Evolutionary conservation across 2,329 filamentous ascomycete genomes (phyloP).

Genomic region (Bimuria novae-zelandiae): DNA sequence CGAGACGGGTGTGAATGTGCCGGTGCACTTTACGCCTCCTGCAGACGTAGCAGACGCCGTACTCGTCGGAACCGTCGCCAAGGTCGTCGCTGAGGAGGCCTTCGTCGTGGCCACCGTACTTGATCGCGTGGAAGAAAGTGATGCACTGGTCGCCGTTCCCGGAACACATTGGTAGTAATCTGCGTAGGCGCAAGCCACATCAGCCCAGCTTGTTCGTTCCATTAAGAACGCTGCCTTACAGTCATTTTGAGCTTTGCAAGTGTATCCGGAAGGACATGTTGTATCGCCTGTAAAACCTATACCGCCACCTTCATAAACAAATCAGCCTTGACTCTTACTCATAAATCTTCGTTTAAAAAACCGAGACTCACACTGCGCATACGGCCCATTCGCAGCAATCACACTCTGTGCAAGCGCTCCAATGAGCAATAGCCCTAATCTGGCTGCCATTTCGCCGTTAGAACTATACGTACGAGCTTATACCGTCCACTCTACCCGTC

Average conservation of each 20-base stretch:
- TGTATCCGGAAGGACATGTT: constrained; percentile 13
- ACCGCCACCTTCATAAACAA: constrained; percentile 18
- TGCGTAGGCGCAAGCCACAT: background rate
- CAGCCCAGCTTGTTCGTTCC: background rate
- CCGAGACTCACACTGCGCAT: constrained; percentile 18
- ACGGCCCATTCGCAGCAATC: constrained; percentile 13
- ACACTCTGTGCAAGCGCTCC: constrained; percentile 15
- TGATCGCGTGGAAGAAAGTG: background rate
- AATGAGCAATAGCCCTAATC: constrained; percentile 11
- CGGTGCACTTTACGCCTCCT: constrained; percentile 43
- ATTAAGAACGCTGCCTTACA: constrained; percentile 5
- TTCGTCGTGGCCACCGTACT: background rate
- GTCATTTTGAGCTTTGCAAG: constrained; percentile 18
- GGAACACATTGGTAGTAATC: constrained; percentile 19
- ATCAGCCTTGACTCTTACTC: too few species aligned
- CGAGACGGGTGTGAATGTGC: constrained; percentile 52
- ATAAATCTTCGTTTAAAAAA: too few species aligned
- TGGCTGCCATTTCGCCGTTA: background rate
- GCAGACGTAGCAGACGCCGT: constrained; percentile 8
- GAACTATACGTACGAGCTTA: constrained; percentile 12
- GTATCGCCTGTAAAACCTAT: constrained; percentile 16
- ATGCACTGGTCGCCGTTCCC: constrained; percentile 1
- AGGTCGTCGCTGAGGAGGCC: constrained; percentile 1
- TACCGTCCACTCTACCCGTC: background rate
- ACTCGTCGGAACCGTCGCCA: constrained; percentile 4